These are phyloP conservation scores for Adansonia grandidieri DNA, from an alignment of 441 rosid genomes.

Conservation along the genomic window DNA sequence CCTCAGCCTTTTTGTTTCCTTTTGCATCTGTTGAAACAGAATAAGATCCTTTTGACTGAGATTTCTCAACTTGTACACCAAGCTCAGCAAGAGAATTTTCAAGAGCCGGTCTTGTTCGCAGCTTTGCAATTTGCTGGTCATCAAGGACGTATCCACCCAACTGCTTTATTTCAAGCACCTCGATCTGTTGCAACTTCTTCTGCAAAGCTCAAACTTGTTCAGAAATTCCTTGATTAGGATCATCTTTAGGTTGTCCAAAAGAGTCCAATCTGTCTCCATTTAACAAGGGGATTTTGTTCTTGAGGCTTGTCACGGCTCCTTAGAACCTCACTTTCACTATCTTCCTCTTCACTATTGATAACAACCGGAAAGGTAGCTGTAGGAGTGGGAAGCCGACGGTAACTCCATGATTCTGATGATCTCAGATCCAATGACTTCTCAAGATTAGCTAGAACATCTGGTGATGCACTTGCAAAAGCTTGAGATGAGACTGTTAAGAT, in stretches of 20 bases:
- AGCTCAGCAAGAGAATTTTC: conserved; percentile 76
- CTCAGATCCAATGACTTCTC: conserved; percentile 78
- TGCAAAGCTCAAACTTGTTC: conserved; percentile 77
- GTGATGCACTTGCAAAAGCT: conserved; percentile 69
- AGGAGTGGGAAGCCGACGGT: conserved; percentile 82
- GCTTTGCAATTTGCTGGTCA: conserved; percentile 88
- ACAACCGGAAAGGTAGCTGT: conserved; percentile 83
- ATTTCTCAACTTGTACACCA: conserved; percentile 61
- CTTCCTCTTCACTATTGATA: conserved; percentile 82
- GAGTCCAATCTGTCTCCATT: conserved; percentile 53
- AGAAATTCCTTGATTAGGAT: conserved; percentile 49
- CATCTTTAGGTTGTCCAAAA: conserved; percentile 60
- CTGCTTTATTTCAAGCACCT: conserved; percentile 84
- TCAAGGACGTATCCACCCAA: conserved; percentile 73
- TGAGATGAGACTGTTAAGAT: conserved; percentile 70
- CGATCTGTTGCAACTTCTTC: conserved; percentile 94
- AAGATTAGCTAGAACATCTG: conserved; percentile 76
- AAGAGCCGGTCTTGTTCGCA: conserved; percentile 63
- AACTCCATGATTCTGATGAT: conserved; percentile 93
- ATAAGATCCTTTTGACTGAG: conserved; percentile 43
- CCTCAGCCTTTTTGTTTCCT: conserved; percentile 55
- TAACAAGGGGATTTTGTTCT: conserved; percentile 31
- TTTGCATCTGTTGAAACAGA: conserved; percentile 54
- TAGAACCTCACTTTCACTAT: conserved; percentile 58
- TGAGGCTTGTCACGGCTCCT: conserved; percentile 64